A percentile compares a stretch with the other conserved stretches of the same genome.
These are phyloP conservation scores for Volvox africanus DNA, from an alignment of 139 green algal species.

Conservation along the genomic window DNA sequence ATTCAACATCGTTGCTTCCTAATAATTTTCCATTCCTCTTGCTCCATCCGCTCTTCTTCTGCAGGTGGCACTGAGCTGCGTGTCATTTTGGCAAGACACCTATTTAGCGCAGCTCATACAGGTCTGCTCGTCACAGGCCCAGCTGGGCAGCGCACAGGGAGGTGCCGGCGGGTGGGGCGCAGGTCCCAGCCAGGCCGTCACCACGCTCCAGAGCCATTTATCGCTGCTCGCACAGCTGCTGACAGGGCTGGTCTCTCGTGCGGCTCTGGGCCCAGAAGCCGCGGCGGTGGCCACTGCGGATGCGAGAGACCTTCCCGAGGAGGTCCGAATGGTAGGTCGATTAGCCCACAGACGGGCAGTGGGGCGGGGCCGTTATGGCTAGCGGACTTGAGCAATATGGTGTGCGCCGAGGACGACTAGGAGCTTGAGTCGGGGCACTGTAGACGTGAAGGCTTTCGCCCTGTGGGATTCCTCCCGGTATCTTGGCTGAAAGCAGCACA, in stretches of 20 bases:
- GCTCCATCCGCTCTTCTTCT: too few relatives aligned
- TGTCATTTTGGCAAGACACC: constrained; percentile 65
- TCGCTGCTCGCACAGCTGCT: constrained; percentile 66
- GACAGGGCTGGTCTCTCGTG: constrained; percentile 62
- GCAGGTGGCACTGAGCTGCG: constrained; percentile 50
- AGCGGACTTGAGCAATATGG: too few relatives aligned
- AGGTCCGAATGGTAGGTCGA: constrained; percentile 45
- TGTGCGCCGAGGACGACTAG: too few relatives aligned
- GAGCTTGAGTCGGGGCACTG: too few relatives aligned
- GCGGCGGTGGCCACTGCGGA: constrained; percentile 64
- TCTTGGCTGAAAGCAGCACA: too few relatives aligned
- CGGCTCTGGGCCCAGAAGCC: constrained; percentile 51
- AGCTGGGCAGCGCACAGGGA: neutral
- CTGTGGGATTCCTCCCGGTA: too few relatives aligned
- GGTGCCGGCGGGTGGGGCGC: neutral
- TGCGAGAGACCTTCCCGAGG: constrained; percentile 71
- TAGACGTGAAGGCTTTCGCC: too few relatives aligned
- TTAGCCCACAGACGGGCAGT: too few relatives aligned
- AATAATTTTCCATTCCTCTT: too few relatives aligned
- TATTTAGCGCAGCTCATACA: constrained; percentile 65
- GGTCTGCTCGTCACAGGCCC: neutral
- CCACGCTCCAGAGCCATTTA: constrained; percentile 41
- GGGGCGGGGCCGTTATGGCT: too few relatives aligned
- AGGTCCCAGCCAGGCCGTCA: neutral
- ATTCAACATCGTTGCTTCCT: too few relatives aligned